Evolutionary conservation across 1,284 basidiomycete genomes (phyloP).

Genomic region (Sporisorium reilianum): DNA sequence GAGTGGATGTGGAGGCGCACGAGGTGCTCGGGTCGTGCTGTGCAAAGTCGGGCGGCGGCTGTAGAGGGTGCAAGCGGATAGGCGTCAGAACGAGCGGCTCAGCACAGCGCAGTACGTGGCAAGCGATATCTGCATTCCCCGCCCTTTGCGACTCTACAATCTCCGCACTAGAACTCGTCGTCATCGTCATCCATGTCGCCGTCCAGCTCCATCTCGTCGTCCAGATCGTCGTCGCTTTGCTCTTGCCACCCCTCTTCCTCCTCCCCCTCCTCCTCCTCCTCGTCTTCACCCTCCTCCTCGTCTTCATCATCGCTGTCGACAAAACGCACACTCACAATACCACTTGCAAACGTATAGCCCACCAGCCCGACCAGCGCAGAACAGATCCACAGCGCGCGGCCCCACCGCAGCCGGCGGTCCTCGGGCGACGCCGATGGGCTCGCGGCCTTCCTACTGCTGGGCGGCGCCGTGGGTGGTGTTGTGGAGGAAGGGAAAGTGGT

Average conservation of each 20-base stretch:
- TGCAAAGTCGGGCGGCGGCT: slow-evolving; percentile 5
- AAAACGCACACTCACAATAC: slow-evolving; percentile 58
- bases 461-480: no score
- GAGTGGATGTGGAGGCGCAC: background rate
- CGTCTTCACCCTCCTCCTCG: slow-evolving; percentile 21
- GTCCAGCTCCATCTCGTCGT: background rate
- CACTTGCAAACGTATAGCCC: slow-evolving; percentile 57
- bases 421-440: slow-evolving; percentile 17
- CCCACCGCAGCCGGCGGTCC: slow-evolving; percentile 38
- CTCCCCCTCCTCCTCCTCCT: background rate
- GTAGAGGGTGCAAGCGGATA: background rate
- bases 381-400: slow-evolving; percentile 52
- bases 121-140: background rate
- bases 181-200: slow-evolving; percentile 22
- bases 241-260: slow-evolving; percentile 17
- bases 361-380: slow-evolving; percentile 56
- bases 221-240: slow-evolving; percentile 13
- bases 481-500: background rate
- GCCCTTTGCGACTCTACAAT: no score
- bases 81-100: slow-evolving; percentile 6
- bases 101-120: background rate
- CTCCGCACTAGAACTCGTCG: slow-evolving; percentile 30
- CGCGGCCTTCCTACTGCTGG: background rate
- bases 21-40: slow-evolving; percentile 17
- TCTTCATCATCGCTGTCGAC: slow-evolving; percentile 29